phyloP scores from a whole-genome alignment of 495 filamentous ascomycete species.

The Clavariopsis aquatica region DNA sequence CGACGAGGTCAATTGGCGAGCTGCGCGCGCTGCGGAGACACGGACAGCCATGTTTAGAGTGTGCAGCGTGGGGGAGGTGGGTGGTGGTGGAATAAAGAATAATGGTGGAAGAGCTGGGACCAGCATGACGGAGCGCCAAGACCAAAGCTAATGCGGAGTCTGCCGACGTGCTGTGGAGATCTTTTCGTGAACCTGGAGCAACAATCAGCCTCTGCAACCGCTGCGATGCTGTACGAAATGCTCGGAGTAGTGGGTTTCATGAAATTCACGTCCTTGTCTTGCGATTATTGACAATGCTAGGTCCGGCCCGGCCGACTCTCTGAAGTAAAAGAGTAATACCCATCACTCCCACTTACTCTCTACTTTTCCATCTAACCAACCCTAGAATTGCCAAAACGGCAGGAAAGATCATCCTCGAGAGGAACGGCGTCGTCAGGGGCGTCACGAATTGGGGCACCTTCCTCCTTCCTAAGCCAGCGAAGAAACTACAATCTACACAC shows the following conservation, averaged over 20 bases:
- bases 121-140: constrained; percentile 8
- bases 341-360: constrained; percentile 4
- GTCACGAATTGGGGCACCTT: constrained; percentile 93
- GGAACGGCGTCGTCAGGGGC: constrained; percentile 88
- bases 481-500: constrained; percentile 76
- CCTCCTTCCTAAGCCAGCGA: constrained; percentile 69
- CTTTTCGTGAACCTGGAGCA: background rate
- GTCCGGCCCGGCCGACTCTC: constrained; percentile 82
- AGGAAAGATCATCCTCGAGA: constrained; percentile 77
- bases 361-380: constrained; percentile 23
- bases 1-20: constrained; percentile 31
- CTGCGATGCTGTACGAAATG: constrained; percentile 90
- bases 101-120: background rate
- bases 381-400: constrained; percentile 82
- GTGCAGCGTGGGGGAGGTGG: background rate
- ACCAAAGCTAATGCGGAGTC: background rate
- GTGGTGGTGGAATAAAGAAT: constrained; percentile 3
- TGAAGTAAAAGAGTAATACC: constrained; percentile 88
- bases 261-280: background rate
- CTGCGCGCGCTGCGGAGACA: constrained; percentile 34
- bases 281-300: constrained; percentile 51
- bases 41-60: constrained; percentile 35
- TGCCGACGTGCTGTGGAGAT: background rate
- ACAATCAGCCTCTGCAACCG: background rate
- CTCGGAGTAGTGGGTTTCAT: constrained; percentile 77